phyloP scores from a whole-genome alignment of 129 eudicot genomes.

The Saposhnikovia divaricata region DNA sequence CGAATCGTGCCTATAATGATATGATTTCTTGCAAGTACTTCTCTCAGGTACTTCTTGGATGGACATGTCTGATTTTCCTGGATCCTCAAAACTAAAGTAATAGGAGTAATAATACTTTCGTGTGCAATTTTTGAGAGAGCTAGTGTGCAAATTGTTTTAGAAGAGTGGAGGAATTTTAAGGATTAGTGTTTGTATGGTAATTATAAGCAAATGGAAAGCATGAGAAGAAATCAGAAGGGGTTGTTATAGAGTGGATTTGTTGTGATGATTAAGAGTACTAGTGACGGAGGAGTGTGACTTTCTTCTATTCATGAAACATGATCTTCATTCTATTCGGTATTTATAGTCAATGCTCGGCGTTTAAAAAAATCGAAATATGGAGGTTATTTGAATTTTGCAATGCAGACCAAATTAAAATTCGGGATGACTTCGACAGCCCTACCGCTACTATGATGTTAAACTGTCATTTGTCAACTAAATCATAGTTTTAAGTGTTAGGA shows the following conservation, averaged over 20 bases:
- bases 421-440: neutral
- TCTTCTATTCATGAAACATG: neutral
- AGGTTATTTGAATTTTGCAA: neutral
- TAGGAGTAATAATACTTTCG: neutral
- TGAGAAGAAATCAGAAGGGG: too few relatives aligned
- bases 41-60: constrained; percentile 9
- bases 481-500: neutral
- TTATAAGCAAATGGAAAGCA: constrained; percentile 1
- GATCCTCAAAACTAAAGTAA: neutral
- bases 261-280: neutral
- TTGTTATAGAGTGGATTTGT: neutral
- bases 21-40: constrained; percentile 30
- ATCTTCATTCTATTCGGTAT: neutral
- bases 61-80: constrained; percentile 30
- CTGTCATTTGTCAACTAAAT: neutral
- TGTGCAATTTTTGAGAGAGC: too few relatives aligned
- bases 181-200: neutral
- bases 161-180: neutral
- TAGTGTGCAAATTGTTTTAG: neutral
- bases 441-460: neutral
- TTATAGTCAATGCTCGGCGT: neutral
- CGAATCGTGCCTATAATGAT: constrained; percentile 45
- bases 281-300: neutral
- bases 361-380: neutral
- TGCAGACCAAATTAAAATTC: neutral